Evolutionary conservation across 352 stramenopile species (phyloP), one percentile per base, ranked within the genome.

Genomic region (Detonula confervacea): DNA sequence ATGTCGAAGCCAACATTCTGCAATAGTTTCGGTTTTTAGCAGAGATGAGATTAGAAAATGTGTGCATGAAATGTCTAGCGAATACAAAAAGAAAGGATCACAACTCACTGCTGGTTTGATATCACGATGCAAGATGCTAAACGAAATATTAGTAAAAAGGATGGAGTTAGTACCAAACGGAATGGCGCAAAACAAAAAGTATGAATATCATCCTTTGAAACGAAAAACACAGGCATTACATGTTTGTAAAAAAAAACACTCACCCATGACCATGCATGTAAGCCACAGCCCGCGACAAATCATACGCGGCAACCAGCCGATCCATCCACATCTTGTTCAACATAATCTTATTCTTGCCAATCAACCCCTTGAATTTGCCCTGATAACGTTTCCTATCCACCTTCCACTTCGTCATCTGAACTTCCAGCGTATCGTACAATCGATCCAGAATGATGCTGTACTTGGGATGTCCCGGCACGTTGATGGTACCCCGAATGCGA

Each of bases 1-100:
- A 73, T 42, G 74, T 92, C 84, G 81, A 92, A 92, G 6, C 88
- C 88, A 77, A 93, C 77, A 67, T 93, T 93, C 37, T 90, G 71
- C n/a, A n/a, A n/a, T n/a, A n/a, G n/a, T n/a, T n/a, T n/a, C n/a
- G n/a, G n/a, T n/a, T n/a, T n/a, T n/a, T n/a, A n/a, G n/a, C n/a
- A n/a, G n/a, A n/a, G n/a, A n/a, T n/a, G n/a, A n/a, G n/a, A n/a
- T n/a, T n/a, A n/a, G n/a, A n/a, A n/a, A n/a, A n/a, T n/a, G n/a
- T n/a, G n/a, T n/a, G n/a, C n/a, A n/a, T n/a, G n/a, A n/a, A n/a
- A n/a, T n/a, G n/a, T n/a, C n/a, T n/a, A n/a, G n/a, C n/a, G n/a
- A n/a, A n/a, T n/a, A n/a, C n/a, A n/a, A n/a, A n/a, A n/a, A n/a
- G n/a, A n/a, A n/a, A n/a, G n/a, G n/a, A n/a, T n/a, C n/a, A n/a